phyloP scores from a whole-genome alignment of 257 asterid species.

The Solanum corneliomulleri region DNA sequence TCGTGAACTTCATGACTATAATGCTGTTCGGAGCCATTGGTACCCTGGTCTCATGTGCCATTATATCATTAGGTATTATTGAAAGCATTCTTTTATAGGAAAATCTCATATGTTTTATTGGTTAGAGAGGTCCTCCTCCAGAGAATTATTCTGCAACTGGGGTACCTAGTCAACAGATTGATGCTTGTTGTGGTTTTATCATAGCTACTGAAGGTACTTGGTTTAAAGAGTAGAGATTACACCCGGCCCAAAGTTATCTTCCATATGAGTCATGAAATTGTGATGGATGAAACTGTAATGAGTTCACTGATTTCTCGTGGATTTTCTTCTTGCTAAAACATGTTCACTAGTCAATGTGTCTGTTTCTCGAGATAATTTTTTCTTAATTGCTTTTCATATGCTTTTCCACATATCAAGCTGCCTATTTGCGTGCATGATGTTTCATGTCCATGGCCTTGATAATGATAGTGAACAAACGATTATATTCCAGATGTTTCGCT shows the following conservation, averaged over 20 bases:
- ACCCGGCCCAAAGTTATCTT: neutral
- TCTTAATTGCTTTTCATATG: neutral
- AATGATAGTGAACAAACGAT: neutral
- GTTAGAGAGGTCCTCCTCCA: neutral
- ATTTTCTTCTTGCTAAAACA: neutral
- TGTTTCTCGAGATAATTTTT: neutral
- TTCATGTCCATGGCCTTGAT: neutral
- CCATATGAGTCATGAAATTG: neutral
- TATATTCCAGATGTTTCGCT: neutral
- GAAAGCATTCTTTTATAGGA: neutral
- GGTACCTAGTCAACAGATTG: neutral
- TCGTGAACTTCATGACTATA: slow-evolving; percentile 36
- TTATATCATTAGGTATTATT: slow-evolving; percentile 25
- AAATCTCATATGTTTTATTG: neutral
- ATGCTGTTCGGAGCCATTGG: slow-evolving; percentile 36
- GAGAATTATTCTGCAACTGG: neutral
- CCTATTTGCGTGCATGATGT: neutral
- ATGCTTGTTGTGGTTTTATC: neutral
- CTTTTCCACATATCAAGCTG: neutral
- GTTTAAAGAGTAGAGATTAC: neutral
- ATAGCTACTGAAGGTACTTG: neutral
- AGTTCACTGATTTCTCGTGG: neutral
- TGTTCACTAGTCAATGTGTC: neutral
- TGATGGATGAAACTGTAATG: neutral
- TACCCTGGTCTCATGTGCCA: slow-evolving; percentile 25